A percentile compares a stretch with the other conserved stretches of the same genome.
Conservation (phyloP, 345 rosid genomes). For the Gossypium herbaceum region DNA sequence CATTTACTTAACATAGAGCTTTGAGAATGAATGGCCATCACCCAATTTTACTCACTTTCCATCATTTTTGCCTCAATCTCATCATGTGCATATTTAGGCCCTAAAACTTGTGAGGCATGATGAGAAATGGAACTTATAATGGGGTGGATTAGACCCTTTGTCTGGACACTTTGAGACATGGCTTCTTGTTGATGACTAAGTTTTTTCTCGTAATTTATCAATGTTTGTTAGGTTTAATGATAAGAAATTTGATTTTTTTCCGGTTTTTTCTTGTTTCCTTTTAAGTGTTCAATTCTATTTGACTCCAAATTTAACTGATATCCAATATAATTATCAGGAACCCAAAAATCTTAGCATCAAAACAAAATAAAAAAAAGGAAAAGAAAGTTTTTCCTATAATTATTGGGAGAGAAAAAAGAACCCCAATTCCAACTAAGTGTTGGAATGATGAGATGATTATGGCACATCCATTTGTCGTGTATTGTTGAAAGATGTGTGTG, state of each 20-base stretch:
- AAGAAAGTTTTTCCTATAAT: too few relatives aligned
- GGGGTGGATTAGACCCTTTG: slow-evolving; percentile 26
- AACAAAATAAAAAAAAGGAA: too few relatives aligned
- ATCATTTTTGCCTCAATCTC: slow-evolving; percentile 21
- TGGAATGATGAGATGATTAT: neutral
- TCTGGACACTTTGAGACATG: slow-evolving; percentile 32
- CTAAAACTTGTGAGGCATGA: neutral
- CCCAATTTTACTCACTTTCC: slow-evolving; percentile 19
- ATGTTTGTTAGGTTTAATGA: too few relatives aligned
- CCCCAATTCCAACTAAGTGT: too few relatives aligned
- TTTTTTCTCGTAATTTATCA: neutral
- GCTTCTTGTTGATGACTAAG: slow-evolving; percentile 23
- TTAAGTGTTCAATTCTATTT: too few relatives aligned
- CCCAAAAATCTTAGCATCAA: too few relatives aligned
- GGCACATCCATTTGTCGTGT: slow-evolving; percentile 29
- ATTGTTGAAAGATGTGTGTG: slow-evolving; percentile 13
- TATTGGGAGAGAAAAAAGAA: too few relatives aligned
- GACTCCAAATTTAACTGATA: too few relatives aligned
- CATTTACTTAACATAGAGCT: slow-evolving; percentile 12
- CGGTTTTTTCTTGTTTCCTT: too few relatives aligned
- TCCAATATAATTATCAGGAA: too few relatives aligned
- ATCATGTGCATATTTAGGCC: slow-evolving; percentile 10
- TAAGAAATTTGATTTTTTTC: too few relatives aligned
- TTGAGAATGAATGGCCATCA: slow-evolving; percentile 21
- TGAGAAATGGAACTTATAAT: slow-evolving; percentile 12